Conservation (phyloP, 208 protist genomes). For the Spongospora subterranea region DNA sequence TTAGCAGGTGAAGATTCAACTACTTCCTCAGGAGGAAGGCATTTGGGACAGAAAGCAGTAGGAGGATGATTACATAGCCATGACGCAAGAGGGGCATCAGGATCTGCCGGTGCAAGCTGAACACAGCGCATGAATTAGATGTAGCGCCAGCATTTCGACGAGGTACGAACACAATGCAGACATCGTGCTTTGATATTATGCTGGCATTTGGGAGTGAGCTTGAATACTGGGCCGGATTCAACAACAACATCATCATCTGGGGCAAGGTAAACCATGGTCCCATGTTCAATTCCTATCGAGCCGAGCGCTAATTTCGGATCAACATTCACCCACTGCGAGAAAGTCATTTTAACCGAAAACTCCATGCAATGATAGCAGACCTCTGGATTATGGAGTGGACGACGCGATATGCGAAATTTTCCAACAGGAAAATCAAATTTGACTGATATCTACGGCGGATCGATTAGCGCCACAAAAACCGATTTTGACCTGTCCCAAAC, state of each 20-base stretch:
- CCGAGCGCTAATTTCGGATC: neutral
- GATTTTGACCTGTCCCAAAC: neutral
- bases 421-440: conserved; percentile 16
- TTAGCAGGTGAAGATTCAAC: too few species aligned
- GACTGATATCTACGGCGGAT: neutral
- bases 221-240: neutral
- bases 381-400: conserved; percentile 28
- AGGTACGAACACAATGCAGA: neutral
- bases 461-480: neutral
- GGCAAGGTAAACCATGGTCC: neutral
- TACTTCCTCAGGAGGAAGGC: conserved; percentile 4
- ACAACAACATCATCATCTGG: neutral
- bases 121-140: neutral
- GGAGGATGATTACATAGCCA: conserved; percentile 42
- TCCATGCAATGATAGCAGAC: neutral
- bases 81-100: conserved; percentile 19
- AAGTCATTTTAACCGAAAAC: neutral
- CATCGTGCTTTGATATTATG: neutral
- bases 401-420: neutral
- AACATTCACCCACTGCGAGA: neutral
- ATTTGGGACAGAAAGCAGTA: conserved; percentile 43
- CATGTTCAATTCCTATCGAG: neutral
- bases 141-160: neutral
- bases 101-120: neutral
- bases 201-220: conserved; percentile 28